A percentile compares a stretch with the other conserved stretches of the same genome.
Conservation (phyloP, 129 eudicot genomes). For the Artemisia argyi region DNA sequence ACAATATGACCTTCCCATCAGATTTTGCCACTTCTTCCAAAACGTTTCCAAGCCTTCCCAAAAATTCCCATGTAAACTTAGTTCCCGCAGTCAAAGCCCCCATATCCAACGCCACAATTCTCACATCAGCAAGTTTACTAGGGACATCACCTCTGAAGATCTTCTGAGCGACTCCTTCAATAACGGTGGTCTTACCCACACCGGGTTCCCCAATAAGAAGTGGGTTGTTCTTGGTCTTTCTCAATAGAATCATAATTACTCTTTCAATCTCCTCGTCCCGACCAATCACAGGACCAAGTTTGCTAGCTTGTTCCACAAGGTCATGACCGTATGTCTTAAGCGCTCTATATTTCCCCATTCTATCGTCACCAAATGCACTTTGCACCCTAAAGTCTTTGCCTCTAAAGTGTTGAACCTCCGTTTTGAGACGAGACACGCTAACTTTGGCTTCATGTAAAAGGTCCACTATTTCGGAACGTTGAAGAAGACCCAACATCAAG, state of each 20-base stretch:
- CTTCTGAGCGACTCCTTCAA: slow-evolving; percentile 95
- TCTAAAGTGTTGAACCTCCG: slow-evolving; percentile 76
- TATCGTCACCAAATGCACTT: slow-evolving; percentile 86
- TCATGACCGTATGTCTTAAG: slow-evolving; percentile 91
- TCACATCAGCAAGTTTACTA: slow-evolving; percentile 76
- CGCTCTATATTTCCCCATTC: slow-evolving; percentile 48
- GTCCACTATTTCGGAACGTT: slow-evolving; percentile 70
- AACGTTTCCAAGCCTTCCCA: slow-evolving; percentile 80
- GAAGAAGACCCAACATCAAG: slow-evolving; percentile 73
- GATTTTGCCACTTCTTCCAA: slow-evolving; percentile 94
- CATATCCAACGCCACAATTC: slow-evolving; percentile 87
- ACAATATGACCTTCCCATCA: slow-evolving; percentile 84
- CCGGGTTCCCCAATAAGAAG: slow-evolving; percentile 96
- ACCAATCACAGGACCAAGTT: slow-evolving; percentile 95
- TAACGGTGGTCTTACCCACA: slow-evolving; percentile 96
- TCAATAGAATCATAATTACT: slow-evolving; percentile 72
- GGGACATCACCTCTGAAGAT: slow-evolving; percentile 89
- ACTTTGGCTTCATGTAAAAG: slow-evolving; percentile 82
- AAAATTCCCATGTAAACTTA: slow-evolving; percentile 85
- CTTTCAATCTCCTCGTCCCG: slow-evolving; percentile 90
- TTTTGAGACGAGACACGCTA: slow-evolving; percentile 53
- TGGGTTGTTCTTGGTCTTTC: slow-evolving; percentile 90
- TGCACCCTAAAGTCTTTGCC: slow-evolving; percentile 88
- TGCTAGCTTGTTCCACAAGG: slow-evolving; percentile 90
- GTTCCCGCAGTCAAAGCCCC: slow-evolving; percentile 94